Evolutionary conservation across 2,329 filamentous ascomycete species (phyloP).

Genomic region (Xylaria multiplex): DNA sequence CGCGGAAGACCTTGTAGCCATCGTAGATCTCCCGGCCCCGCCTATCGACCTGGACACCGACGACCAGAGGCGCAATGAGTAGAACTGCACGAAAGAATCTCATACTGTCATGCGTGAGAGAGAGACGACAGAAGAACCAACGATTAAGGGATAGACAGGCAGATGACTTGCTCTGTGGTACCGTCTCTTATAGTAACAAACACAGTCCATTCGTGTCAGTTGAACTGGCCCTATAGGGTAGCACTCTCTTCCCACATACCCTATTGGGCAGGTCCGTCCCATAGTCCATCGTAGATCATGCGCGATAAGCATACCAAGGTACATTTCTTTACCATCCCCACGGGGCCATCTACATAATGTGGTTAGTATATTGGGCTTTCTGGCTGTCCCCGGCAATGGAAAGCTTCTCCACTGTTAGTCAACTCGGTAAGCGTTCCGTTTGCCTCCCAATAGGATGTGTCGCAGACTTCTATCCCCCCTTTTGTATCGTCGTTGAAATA

Average conservation of each 20-base stretch:
- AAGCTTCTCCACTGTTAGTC: background rate
- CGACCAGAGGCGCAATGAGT: conserved; percentile 30
- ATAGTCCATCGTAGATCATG: conserved; percentile 31
- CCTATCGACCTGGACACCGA: conserved; percentile 38
- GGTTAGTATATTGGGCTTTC: background rate
- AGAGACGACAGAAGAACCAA: conserved; percentile 3
- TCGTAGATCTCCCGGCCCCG: conserved; percentile 48
- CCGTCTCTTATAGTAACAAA: conserved; percentile 22
- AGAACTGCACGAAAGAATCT: conserved; percentile 30
- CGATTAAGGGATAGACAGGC: background rate
- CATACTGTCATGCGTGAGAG: conserved; percentile 24
- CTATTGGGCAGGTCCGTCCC: conserved; percentile 33
- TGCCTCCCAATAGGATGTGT: background rate
- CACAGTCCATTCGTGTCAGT: conserved; percentile 9
- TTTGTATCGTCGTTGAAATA: background rate
- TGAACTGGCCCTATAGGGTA: conserved; percentile 26
- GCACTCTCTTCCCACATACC: conserved; percentile 32
- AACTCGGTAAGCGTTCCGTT: background rate
- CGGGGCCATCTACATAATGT: background rate
- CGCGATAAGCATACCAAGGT: conserved; percentile 25
- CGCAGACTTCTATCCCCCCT: background rate
- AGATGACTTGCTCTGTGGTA: background rate
- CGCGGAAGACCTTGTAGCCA: conserved; percentile 51
- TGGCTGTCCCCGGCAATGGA: background rate
- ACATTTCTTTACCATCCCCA: conserved; percentile 16